A percentile compares a stretch with the other conserved stretches of the same genome.
phyloP scores from a whole-genome alignment of 116 monocot genomes.

The Iris pallida region DNA sequence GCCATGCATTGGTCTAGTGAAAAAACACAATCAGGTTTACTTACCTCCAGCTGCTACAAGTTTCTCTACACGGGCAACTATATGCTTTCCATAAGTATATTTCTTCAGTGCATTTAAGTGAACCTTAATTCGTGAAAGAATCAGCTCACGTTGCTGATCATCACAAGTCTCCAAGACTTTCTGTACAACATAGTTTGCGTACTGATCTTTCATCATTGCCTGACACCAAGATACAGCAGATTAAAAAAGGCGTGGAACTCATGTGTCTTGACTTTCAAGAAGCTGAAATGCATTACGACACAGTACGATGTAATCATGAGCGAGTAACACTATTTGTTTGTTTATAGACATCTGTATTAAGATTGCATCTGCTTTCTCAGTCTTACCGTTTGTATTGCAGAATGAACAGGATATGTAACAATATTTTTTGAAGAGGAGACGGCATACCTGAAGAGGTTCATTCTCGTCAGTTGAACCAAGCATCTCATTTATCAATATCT shows the following conservation, averaged over 20 bases:
- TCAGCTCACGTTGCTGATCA: conserved; percentile 52
- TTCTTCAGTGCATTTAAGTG: conserved; percentile 48
- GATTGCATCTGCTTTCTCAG: not conserved
- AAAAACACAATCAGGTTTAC: not conserved
- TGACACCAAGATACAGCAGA: not conserved
- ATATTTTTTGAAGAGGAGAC: not conserved
- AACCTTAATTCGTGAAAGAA: conserved; percentile 41
- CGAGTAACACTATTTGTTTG: not conserved
- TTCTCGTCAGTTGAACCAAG: conserved; percentile 53
- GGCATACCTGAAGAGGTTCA: conserved; percentile 41
- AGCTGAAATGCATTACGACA: no score
- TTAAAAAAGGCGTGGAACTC: not conserved
- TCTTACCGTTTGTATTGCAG: not conserved
- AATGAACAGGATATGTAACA: not conserved
- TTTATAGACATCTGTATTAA: not conserved
- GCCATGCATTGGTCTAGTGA: no score
- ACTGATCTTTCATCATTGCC: conserved; percentile 46
- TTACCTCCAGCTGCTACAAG: conserved; percentile 54
- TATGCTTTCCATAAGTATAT: conserved; percentile 61
- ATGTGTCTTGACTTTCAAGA: no score
- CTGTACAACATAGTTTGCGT: conserved; percentile 51
- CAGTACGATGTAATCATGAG: not conserved
- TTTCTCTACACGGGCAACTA: conserved; percentile 55
- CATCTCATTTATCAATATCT: conserved; percentile 51
- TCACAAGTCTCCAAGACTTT: conserved; percentile 53